A percentile compares a stretch with the other conserved stretches of the same genome.
phyloP scores from a whole-genome alignment of 352 stramenopile species.

The Elongisporangium undulatum region DNA sequence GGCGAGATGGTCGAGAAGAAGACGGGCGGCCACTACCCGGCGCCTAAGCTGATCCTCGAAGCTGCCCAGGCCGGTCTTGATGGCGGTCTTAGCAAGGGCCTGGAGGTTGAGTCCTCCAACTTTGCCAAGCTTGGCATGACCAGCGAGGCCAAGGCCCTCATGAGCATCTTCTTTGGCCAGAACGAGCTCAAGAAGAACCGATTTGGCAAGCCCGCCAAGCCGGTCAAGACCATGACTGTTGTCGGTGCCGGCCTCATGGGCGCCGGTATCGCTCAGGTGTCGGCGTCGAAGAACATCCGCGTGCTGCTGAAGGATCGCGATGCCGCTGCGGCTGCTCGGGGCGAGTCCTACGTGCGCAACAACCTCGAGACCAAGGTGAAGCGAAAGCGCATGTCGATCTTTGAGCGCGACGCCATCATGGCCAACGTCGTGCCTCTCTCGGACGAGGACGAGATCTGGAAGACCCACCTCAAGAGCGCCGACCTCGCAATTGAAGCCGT shows the following conservation, averaged over 20 bases:
- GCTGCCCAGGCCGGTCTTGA: slow-evolving; percentile 85
- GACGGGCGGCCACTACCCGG: slow-evolving; percentile 96
- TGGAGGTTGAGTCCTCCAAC: slow-evolving; percentile 92
- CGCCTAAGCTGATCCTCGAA: slow-evolving; percentile 94
- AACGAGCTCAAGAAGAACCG: slow-evolving; percentile 98
- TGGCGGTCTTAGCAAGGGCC: slow-evolving; percentile 64
- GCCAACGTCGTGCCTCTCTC: slow-evolving; percentile 91
- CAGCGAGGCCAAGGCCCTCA: slow-evolving; percentile 92
- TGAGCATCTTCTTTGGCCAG: slow-evolving; percentile 98
- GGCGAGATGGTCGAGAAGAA: slow-evolving; percentile 97
- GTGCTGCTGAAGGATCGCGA: slow-evolving; percentile 97
- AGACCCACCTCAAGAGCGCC: slow-evolving; percentile 90
- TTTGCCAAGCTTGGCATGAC: slow-evolving; percentile 97
- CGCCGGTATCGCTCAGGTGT: slow-evolving; percentile 96
- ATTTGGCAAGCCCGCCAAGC: slow-evolving; percentile 86
- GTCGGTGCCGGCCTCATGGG: slow-evolving; percentile 98
- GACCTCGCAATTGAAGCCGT: slow-evolving; percentile 98
- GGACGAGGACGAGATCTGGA: slow-evolving; percentile 89
- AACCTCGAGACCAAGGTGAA: slow-evolving; percentile 96
- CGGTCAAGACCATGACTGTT: slow-evolving; percentile 92
- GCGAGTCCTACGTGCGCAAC: slow-evolving; percentile 91
- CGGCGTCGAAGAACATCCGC: slow-evolving; percentile 91
- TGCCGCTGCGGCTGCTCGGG: slow-evolving; percentile 71
- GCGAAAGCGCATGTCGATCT: slow-evolving; percentile 91
- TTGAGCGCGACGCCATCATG: slow-evolving; percentile 89